A percentile compares a stretch with the other conserved stretches of the same genome.
These are phyloP conservation scores for Skeletonema menzelii DNA, from an alignment of 108 stramenopile species.

Conservation along the genomic window DNA sequence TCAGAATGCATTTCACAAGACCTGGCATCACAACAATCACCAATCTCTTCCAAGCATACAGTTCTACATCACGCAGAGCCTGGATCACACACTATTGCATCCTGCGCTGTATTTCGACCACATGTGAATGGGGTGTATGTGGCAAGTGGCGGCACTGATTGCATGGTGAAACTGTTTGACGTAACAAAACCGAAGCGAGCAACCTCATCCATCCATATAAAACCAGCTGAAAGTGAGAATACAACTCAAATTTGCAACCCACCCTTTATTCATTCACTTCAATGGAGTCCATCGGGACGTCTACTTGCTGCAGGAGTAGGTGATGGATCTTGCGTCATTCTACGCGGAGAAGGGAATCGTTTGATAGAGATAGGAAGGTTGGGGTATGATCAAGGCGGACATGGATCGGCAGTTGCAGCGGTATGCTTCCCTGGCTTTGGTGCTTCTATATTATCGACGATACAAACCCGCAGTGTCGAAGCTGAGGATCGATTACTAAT, in stretches of 20 bases:
- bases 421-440: slow-evolving; percentile 66
- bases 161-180: slow-evolving; percentile 77
- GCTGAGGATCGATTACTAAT: slow-evolving; percentile 62
- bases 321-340: slow-evolving; percentile 61
- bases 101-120: slow-evolving; percentile 66
- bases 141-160: slow-evolving; percentile 81
- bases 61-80: slow-evolving; percentile 59
- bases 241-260: slow-evolving; percentile 81
- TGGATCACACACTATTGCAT: slow-evolving; percentile 52
- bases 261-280: slow-evolving; percentile 74
- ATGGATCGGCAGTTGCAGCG: slow-evolving; percentile 67
- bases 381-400: slow-evolving; percentile 43
- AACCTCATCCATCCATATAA: slow-evolving; percentile 44
- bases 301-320: slow-evolving; percentile 74
- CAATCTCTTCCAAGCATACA: not conserved
- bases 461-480: not conserved
- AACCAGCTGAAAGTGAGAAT: slow-evolving; percentile 23
- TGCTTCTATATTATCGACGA: not conserved
- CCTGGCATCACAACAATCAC: slow-evolving; percentile 4
- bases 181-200: slow-evolving; percentile 46
- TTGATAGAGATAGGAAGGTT: slow-evolving; percentile 50
- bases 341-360: slow-evolving; percentile 49
- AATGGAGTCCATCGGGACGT: slow-evolving; percentile 72
- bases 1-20: slow-evolving; percentile 23
- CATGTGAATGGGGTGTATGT: slow-evolving; percentile 29